A percentile compares a stretch with the other conserved stretches of the same genome.
Evolutionary conservation across 2,329 filamentous ascomycete species (phyloP).

Genomic region (Diaporthe velutina): DNA sequence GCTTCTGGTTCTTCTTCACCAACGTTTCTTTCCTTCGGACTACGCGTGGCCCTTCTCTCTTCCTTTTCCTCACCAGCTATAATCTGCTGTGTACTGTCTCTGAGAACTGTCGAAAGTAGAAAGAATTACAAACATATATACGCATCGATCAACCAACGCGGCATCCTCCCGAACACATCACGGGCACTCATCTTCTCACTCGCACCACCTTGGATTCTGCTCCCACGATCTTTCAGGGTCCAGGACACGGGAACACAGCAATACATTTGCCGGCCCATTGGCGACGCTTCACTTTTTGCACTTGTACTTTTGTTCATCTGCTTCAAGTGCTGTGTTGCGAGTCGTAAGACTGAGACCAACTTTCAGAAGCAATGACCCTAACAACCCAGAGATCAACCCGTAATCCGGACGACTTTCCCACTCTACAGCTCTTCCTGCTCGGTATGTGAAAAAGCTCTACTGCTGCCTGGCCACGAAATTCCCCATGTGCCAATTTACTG

Average conservation of each 20-base stretch:
- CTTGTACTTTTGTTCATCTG: conserved; percentile 41
- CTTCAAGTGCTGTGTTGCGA: conserved; percentile 53
- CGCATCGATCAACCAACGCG: background rate
- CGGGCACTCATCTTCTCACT: background rate
- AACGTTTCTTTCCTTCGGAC: background rate
- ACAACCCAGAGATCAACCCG: conserved; percentile 63
- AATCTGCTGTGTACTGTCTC: background rate
- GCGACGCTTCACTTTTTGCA: conserved; percentile 38
- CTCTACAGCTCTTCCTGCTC: conserved; percentile 84
- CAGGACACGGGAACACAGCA: background rate
- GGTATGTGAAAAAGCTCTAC: conserved; percentile 65
- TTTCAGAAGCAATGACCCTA: conserved; percentile 63
- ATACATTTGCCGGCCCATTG: background rate
- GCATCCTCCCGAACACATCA: background rate
- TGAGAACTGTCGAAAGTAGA: background rate
- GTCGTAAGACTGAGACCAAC: conserved; percentile 60
- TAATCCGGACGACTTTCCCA: conserved; percentile 82
- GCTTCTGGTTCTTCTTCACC: background rate
- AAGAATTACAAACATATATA: background rate
- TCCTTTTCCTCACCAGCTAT: background rate
- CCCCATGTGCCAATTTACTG: background rate
- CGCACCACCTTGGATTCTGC: background rate
- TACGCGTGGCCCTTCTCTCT: background rate
- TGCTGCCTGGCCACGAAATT: background rate
- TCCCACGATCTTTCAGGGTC: conserved; percentile 18